These are phyloP conservation scores for Suzukiozyma palmioleophila DNA, from an alignment of 1,139 yeast genomes.

Conservation along the genomic window DNA sequence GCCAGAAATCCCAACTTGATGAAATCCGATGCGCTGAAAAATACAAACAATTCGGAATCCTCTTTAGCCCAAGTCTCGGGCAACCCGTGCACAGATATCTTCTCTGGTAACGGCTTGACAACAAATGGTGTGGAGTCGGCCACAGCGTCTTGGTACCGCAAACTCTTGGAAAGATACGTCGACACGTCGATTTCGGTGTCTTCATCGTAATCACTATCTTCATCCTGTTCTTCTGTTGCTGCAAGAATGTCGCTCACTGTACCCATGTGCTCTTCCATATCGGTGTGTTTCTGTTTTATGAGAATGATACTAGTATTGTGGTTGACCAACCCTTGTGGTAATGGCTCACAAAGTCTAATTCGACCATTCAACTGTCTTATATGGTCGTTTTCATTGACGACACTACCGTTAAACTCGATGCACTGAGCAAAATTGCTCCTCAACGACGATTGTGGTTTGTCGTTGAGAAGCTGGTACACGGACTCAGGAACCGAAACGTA, in stretches of 20 bases:
- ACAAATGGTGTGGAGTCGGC: slow-evolving; percentile 13
- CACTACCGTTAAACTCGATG: slow-evolving; percentile 24
- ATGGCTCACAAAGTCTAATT: slow-evolving; percentile 66
- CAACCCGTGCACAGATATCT: slow-evolving; percentile 20
- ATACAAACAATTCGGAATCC: slow-evolving; percentile 46
- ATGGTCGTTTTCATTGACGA: slow-evolving; percentile 30
- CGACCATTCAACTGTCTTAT: slow-evolving; percentile 44
- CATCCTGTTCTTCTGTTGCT: neutral
- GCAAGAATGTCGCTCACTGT: neutral
- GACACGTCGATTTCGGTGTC: slow-evolving; percentile 29
- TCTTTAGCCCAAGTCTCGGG: slow-evolving; percentile 32
- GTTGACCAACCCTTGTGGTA: slow-evolving; percentile 57
- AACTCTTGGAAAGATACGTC: slow-evolving; percentile 29
- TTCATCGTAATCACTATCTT: slow-evolving; percentile 8
- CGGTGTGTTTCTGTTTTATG: slow-evolving; percentile 32
- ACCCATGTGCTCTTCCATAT: slow-evolving; percentile 6
- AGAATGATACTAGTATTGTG: slow-evolving; percentile 48
- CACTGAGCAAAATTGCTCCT: slow-evolving; percentile 27
- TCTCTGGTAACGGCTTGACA: slow-evolving; percentile 28
- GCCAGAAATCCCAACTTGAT: slow-evolving; percentile 51
- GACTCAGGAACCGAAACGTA: slow-evolving; percentile 43
- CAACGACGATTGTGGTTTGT: slow-evolving; percentile 20
- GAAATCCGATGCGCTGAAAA: slow-evolving; percentile 49
- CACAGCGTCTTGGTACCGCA: slow-evolving; percentile 17
- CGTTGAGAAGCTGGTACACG: slow-evolving; percentile 35